These are phyloP conservation scores for Metschnikowia corniflorae DNA, from an alignment of 805 yeast species.

Conservation along the genomic window DNA sequence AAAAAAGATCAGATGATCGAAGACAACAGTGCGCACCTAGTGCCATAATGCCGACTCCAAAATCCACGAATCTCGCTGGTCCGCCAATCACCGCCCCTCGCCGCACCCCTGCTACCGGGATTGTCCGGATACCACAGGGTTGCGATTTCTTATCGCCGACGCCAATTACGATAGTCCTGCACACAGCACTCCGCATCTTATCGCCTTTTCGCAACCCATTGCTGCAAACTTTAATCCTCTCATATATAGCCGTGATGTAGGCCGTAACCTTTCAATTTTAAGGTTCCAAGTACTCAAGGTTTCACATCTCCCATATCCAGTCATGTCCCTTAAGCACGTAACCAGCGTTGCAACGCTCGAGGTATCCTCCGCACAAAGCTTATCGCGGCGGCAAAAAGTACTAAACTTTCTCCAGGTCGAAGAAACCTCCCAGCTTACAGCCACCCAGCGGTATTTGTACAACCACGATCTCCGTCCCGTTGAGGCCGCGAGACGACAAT, in stretches of 20 bases:
- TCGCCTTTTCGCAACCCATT: too few species aligned
- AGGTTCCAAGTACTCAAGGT: too few species aligned
- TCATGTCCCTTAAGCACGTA: constrained; percentile 6
- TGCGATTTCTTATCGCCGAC: constrained; percentile 3
- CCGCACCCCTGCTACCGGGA: neutral
- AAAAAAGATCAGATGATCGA: too few species aligned
- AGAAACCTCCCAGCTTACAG: constrained; percentile 41
- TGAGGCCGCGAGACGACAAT: constrained; percentile 67
- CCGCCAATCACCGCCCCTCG: too few species aligned
- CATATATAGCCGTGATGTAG: too few species aligned
- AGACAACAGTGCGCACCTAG: too few species aligned
- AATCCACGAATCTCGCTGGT: too few species aligned
- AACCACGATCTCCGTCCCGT: constrained; percentile 80
- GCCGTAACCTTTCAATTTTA: too few species aligned
- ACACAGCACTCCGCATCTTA: neutral
- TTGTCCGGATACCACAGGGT: constrained; percentile 2
- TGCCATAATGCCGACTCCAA: too few species aligned
- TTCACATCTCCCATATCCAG: too few species aligned
- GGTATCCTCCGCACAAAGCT: constrained; percentile 52
- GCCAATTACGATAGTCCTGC: constrained; percentile 1
- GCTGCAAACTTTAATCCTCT: too few species aligned
- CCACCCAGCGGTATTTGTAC: constrained; percentile 61
- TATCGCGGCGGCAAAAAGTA: constrained; percentile 41
- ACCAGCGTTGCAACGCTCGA: constrained; percentile 5
- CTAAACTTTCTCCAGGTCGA: constrained; percentile 27